phyloP scores from a whole-genome alignment of 2,329 filamentous ascomycete genomes.

The Trichoderma citrinoviride region DNA sequence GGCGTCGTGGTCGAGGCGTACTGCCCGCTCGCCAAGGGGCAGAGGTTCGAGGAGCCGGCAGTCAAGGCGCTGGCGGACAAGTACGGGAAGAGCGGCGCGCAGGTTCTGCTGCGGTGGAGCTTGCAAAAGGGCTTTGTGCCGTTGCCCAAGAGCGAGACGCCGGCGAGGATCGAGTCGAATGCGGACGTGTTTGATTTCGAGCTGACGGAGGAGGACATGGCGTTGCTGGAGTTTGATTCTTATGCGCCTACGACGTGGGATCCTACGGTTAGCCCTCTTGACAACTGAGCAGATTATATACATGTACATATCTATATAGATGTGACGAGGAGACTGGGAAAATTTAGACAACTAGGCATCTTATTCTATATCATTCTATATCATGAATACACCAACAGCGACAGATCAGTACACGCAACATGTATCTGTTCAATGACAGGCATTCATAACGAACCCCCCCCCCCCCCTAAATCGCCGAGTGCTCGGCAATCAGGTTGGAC shows the following conservation, averaged over 20 bases:
- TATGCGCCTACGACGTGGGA: constrained; percentile 11
- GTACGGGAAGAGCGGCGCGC: constrained; percentile 58
- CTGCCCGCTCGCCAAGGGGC: constrained; percentile 38
- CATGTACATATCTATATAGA: too few species aligned
- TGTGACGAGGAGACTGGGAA: too few species aligned
- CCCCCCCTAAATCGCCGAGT: background rate
- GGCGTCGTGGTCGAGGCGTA: constrained; percentile 57
- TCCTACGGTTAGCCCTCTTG: constrained; percentile 4
- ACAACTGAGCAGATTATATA: background rate
- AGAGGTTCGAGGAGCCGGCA: constrained; percentile 50
- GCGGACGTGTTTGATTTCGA: constrained; percentile 60
- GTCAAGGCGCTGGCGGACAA: constrained; percentile 56
- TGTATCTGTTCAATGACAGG: too few species aligned
- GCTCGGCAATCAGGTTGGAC: constrained; percentile 16
- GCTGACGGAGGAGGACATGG: constrained; percentile 57
- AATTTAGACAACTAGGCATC: too few species aligned
- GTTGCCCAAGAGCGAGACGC: constrained; percentile 63
- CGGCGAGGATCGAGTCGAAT: constrained; percentile 59
- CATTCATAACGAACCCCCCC: too few species aligned
- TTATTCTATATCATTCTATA: too few species aligned
- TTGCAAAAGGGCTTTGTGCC: constrained; percentile 66
- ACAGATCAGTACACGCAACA: background rate
- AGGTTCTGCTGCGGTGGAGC: constrained; percentile 66
- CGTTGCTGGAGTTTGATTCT: constrained; percentile 27
- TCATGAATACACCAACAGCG: too few species aligned